phyloP scores from a whole-genome alignment of 1,284 basidiomycete species.

The Fomitiporia mediterranea region DNA sequence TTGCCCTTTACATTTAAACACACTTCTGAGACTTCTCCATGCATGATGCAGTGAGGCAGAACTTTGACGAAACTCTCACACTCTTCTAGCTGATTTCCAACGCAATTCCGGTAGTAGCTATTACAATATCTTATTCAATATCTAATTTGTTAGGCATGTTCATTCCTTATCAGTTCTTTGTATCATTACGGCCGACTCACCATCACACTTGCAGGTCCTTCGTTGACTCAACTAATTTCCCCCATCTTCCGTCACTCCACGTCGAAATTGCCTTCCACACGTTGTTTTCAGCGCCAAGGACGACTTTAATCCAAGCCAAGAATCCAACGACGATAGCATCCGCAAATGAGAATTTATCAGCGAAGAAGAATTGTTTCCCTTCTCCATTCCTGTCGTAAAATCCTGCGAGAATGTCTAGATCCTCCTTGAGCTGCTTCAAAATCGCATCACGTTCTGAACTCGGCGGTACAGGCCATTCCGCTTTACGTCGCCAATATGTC shows the following conservation, averaged over 20 bases:
- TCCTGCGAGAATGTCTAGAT: slow-evolving; percentile 27
- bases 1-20: too few relatives aligned
- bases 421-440: slow-evolving; percentile 33
- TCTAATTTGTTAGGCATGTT: too few relatives aligned
- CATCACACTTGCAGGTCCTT: slow-evolving; percentile 25
- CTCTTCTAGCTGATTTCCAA: too few relatives aligned
- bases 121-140: too few relatives aligned
- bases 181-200: neutral
- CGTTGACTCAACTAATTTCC: slow-evolving; percentile 30
- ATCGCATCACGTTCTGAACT: slow-evolving; percentile 1
- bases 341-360: slow-evolving; percentile 31
- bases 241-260: slow-evolving; percentile 39
- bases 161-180: too few relatives aligned
- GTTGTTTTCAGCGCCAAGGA: slow-evolving; percentile 32
- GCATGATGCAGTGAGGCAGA: too few relatives aligned
- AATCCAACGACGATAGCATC: slow-evolving; percentile 33
- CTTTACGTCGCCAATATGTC: slow-evolving; percentile 36
- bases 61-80: too few relatives aligned
- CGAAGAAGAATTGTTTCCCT: slow-evolving; percentile 28
- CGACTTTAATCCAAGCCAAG: slow-evolving; percentile 31
- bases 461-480: slow-evolving; percentile 31
- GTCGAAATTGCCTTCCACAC: slow-evolving; percentile 35
- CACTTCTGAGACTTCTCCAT: too few relatives aligned
- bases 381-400: slow-evolving; percentile 31
- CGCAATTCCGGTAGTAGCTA: too few relatives aligned